Base-by-base conservation (phyloP, 352 stramenopile species). In the Aphanomyces invadans region DNA sequence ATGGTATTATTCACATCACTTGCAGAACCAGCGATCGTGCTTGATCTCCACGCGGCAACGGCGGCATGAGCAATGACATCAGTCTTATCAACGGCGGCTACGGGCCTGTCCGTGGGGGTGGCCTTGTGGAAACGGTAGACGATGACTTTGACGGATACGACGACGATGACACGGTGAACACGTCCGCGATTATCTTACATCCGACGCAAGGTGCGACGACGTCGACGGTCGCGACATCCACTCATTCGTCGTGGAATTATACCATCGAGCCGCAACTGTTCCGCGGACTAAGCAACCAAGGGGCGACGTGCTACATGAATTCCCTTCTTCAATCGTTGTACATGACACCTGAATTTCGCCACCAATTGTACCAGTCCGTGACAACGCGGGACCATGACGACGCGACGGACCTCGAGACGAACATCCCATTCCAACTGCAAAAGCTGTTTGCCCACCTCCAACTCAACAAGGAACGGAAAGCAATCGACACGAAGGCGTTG, bases 251-350 rank as follows among this genome's bases (percentile, higher is more conserved):
- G 46, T 54, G 46, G 46, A 66, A 21, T 25, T 66, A 62, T 31
- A 33, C 23, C 29, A 21, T n/a, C n/a, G 54, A 26, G 62, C 2
- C 44, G 60, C 25, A 89, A 84, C 53, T 65, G 62, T 93, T 86
- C 71, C 89, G 81, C 39, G 89, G 89, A 0, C 73, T 97, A 1
- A 91, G 78, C 21, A 97, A 97, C 70, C 89, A 96, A 62, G 90
- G 87, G 23, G 88, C 87, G 15, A 97, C 88, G n/a, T 97, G 90
- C 73, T 97, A 97, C 76, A 95, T 97, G 86, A 97, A 97, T 73
- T 94, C 81, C 49, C 70, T 97, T 46, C 76, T 97, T 44, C 90
- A 97, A 76, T 94, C 83, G 66, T 88, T 97, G 75, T 97, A 87
- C 68, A 92, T 95, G 81, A 92, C 92, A 32, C 82, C 80, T 1